Evolutionary conservation across 805 yeast genomes (phyloP), one percentile per base, ranked within the genome.

Genomic region (Yamadazyma tumulicola): DNA sequence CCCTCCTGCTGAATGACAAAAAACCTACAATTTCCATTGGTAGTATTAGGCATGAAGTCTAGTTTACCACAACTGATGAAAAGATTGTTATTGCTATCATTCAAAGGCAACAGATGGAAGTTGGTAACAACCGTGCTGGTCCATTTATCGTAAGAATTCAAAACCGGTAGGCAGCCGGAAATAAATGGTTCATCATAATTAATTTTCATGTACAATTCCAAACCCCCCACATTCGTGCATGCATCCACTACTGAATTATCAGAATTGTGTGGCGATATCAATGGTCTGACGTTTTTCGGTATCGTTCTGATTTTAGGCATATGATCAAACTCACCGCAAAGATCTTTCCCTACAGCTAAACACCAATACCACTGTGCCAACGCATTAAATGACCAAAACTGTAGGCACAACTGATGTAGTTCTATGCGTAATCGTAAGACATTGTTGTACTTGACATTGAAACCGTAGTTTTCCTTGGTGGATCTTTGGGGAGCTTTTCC

Each of bases 101-200:
- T 35, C 16, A 34, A 45, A 29, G 27, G 21, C 7, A 34, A 9
- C 9, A 12, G 28, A 4, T 24, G 27, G 12, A 19, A 26, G 13
- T 28, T 17, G 10, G 57, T 46, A n/a, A 57, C 25, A 1, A 52
- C 48, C 13, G 55, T 26, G 17, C 34, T 32, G 20, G 37, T 34
- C 72, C 72, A 67, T 37, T 49, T 57, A 40, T 64, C 71, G 41
- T 34, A 65, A 8, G 68, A 58, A 41, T 63, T 62, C 34, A 66
- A 51, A 27, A 47, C 50, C 1, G 69, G 69, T 9, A 64, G 44
- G 42, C 72, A 65, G 37, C 56, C 57, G 23, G 57, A 52, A 14
- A 67, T 62, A 43, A 57, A 64, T 35, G 53, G 57, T 43, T 61
- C 59, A 34, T 66, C 72, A 20, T 16, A 19, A 13, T 13, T 15